Evolutionary conservation across 2,329 filamentous ascomycete species (phyloP).

Genomic region (Penicillium sp.): DNA sequence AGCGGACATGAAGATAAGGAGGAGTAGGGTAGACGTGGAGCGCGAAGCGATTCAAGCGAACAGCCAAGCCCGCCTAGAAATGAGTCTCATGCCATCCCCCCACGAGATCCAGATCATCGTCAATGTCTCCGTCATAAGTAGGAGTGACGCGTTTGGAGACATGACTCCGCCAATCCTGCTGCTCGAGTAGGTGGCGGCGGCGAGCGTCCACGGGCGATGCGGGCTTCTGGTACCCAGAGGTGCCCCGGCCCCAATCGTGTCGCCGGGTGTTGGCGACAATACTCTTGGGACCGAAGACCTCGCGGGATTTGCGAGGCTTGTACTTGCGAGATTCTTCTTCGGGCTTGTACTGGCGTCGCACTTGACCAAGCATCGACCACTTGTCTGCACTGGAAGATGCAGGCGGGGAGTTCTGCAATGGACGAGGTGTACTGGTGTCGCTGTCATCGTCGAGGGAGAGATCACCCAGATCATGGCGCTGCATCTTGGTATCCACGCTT

Average conservation of each 20-base stretch:
- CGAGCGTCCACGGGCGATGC: conserved; percentile 28
- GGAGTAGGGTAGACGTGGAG: conserved; percentile 7
- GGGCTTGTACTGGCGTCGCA: conserved; percentile 63
- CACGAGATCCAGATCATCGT: conserved; percentile 88
- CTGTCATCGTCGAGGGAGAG: conserved; percentile 63
- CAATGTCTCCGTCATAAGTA: conserved; percentile 51
- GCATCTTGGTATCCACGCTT: conserved; percentile 21
- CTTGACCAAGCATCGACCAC: conserved; percentile 83
- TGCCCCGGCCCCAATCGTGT: conserved; percentile 40
- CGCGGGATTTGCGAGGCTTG: conserved; percentile 53
- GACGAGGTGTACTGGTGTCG: conserved; percentile 42
- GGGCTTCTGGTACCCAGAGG: conserved; percentile 40
- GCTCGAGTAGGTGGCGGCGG: conserved; percentile 40
- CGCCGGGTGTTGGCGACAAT: conserved; percentile 43
- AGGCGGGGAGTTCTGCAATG: conserved; percentile 60
- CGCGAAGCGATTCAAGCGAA: conserved; percentile 10
- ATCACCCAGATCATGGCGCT: conserved; percentile 18
- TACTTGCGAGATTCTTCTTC: conserved; percentile 58
- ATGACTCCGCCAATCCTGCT: conserved; percentile 48
- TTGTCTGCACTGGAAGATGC: conserved; percentile 62
- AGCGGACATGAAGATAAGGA: conserved; percentile 19
- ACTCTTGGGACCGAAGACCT: conserved; percentile 51
- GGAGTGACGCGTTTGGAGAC: conserved; percentile 31
- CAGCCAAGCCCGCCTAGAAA: conserved; percentile 44
- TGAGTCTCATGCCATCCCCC: conserved; percentile 77